Evolutionary conservation across 441 rosid genomes (phyloP).

Genomic region (Syzygium malaccense): DNA sequence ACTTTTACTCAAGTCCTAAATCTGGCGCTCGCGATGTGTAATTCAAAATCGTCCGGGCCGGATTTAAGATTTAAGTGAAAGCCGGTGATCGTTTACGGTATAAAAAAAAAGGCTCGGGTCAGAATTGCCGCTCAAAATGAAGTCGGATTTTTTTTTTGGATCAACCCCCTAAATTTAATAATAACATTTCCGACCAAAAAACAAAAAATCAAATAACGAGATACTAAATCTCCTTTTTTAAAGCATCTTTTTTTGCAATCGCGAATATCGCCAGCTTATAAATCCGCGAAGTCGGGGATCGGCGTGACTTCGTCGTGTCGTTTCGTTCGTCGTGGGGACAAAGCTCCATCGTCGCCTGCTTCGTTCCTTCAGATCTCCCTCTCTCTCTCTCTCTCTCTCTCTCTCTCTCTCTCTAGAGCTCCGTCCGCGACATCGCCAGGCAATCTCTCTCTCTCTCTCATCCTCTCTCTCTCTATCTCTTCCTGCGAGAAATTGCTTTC

Average conservation of each 20-base stretch:
- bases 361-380: background rate
- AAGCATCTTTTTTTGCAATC: rapidly evolving
- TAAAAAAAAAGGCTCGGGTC: too few relatives aligned
- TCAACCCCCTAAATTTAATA: too few relatives aligned
- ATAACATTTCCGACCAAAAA: too few relatives aligned
- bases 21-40: too few relatives aligned
- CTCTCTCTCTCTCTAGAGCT: background rate
- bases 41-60: too few relatives aligned
- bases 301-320: background rate
- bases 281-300: background rate
- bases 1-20: too few relatives aligned
- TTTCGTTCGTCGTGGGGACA: background rate
- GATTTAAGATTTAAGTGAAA: too few relatives aligned
- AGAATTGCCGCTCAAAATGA: rapidly evolving
- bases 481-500: background rate
- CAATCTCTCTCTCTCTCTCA: background rate
- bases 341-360: background rate
- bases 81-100: rapidly evolving
- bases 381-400: background rate
- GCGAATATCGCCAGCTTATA: background rate
- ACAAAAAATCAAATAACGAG: background rate
- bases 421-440: background rate
- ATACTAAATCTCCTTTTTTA: background rate
- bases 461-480: background rate
- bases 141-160: too few relatives aligned